Evolutionary conservation across 73 alveolate species (phyloP), one percentile per base, ranked within the genome.

Genomic region (Paramecium caudatum): DNA sequence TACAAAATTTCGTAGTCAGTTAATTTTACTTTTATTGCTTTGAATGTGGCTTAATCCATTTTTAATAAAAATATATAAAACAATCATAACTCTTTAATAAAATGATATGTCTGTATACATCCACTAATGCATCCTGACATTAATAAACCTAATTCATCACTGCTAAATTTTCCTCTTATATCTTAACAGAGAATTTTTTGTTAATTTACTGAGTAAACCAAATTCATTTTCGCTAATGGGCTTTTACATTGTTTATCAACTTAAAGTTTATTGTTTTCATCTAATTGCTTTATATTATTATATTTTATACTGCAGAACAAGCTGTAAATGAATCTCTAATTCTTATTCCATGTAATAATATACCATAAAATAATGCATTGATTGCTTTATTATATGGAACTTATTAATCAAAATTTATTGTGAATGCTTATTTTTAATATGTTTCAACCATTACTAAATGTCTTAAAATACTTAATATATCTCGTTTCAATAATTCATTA

Each of bases 71-170:
- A 74, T 17, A 16, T 55, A n/a, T n/a, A n/a, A n/a, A n/a, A n/a
- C n/a, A n/a, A n/a, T 65, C 83, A 65, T 36, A 65, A 43, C 27
- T 65, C 83, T 65, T 65, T 65, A 33, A 65, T 65, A 65, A 65
- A 65, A 30, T 33, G 27, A 65, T 65, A 65, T 33, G 34, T 65
- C 37, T 65, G 32, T 25, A 12, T 33, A 43, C 83, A 65, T 33
- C 83, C 83, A 32, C 83, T 65, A 34, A 65, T 65, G 34, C 83
- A 65, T 13, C 50, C 83, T 12, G 83, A 65, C 1, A 65, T 33
- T 13, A 65, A 65, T 15, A 33, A 13, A 4, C 50, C 47, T 15
- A 33, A 65, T 32, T 65, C 49, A 65, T 65, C 83, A 33, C 19
- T 30, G n/a, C 34, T 36, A 12, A 65, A 33, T 33, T 65, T 15